phyloP scores from a whole-genome alignment of 208 protist genomes.

The Histomonas meleagridis region DNA sequence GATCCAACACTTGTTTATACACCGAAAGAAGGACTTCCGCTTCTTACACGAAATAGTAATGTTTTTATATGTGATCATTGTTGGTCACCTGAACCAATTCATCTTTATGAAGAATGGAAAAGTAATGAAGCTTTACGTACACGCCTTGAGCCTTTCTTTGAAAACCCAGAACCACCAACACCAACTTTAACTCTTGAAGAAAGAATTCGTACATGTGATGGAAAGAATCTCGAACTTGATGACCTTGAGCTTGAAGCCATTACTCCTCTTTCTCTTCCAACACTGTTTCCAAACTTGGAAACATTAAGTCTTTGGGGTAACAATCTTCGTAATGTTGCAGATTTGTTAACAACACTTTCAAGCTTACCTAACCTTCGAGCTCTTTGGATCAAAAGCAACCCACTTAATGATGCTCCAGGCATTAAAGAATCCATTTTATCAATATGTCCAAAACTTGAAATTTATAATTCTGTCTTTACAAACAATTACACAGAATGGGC shows the following conservation, averaged over 20 bases:
- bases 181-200: not conserved
- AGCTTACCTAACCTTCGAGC: not conserved
- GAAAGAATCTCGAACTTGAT: not conserved
- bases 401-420: not conserved
- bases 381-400: not conserved
- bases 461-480: not conserved
- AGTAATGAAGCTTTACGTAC: not conserved
- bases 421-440: not conserved
- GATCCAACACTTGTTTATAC: conserved; percentile 12
- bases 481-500: conserved; percentile 4
- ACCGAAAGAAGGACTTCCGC: not conserved
- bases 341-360: not conserved
- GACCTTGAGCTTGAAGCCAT: not conserved
- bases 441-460: not conserved
- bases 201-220: not conserved
- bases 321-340: not conserved
- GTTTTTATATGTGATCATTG: not conserved
- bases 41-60: not conserved
- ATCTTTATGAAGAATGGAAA: not conserved
- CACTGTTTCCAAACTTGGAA: not conserved
- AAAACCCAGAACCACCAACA: not conserved
- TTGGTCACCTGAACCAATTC: not conserved
- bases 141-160: not conserved
- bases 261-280: not conserved
- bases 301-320: not conserved